A percentile compares a stretch with the other conserved stretches of the same genome.
Conservation (phyloP, 164 flowering plant genomes). For the Liriodendron chinense region DNA sequence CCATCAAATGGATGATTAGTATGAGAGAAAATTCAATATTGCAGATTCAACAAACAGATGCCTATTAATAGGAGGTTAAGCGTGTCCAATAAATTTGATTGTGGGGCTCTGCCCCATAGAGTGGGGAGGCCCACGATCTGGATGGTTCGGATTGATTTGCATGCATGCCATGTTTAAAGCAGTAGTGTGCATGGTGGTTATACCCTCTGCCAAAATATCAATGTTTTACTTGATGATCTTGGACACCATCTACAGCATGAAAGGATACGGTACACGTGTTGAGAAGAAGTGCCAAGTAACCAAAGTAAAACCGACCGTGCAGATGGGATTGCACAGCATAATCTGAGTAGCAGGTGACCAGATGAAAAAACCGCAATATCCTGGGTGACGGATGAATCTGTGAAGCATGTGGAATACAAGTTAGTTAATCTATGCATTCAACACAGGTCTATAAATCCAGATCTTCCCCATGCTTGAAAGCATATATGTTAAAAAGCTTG, state of each 20-base stretch:
- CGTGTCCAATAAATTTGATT: too few species aligned
- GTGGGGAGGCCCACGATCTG: too few species aligned
- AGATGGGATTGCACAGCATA: slow-evolving; percentile 88
- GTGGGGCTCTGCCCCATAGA: too few species aligned
- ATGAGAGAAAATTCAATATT: not conserved
- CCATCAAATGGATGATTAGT: not conserved
- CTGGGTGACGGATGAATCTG: slow-evolving; percentile 74
- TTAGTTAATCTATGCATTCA: not conserved
- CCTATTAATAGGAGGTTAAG: too few species aligned
- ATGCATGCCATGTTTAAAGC: too few species aligned
- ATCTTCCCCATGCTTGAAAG: not conserved
- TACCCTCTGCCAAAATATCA: too few species aligned
- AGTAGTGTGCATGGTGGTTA: too few species aligned
- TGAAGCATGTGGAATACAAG: not conserved
- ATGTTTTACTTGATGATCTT: too few species aligned
- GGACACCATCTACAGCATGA: not conserved
- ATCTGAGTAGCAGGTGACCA: slow-evolving; percentile 90
- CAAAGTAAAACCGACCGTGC: slow-evolving; percentile 55
- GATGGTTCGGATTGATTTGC: too few species aligned
- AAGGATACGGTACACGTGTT: slow-evolving; percentile 55
- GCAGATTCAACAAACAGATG: not conserved
- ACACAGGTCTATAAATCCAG: not conserved
- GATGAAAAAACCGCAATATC: slow-evolving; percentile 81
- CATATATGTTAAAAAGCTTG: not conserved
- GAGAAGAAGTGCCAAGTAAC: slow-evolving; percentile 82